A percentile compares a stretch with the other conserved stretches of the same genome.
Evolutionary conservation across 2,329 filamentous ascomycete genomes (phyloP).

Genomic region (Neopestalotiopsis rosae): DNA sequence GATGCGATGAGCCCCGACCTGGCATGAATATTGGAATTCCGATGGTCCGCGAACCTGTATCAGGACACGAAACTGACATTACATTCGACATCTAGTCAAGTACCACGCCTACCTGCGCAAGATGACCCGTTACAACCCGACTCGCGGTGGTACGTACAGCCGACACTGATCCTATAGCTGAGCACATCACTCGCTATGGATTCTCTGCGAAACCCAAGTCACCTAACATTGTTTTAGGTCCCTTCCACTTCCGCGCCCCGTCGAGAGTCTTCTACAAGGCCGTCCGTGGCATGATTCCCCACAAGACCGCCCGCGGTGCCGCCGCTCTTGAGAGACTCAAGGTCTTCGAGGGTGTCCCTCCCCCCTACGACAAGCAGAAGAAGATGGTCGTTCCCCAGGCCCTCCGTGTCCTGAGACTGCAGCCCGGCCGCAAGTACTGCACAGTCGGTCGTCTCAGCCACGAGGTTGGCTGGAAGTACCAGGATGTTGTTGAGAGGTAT

Average conservation of each 20-base stretch:
- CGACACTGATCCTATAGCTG: constrained; percentile 17
- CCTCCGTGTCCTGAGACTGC: constrained; percentile 92
- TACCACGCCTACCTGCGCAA: constrained; percentile 99
- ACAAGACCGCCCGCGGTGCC: constrained; percentile 98
- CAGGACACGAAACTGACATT: constrained; percentile 40
- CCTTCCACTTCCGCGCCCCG: constrained; percentile 99
- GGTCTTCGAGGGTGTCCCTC: constrained; percentile 99
- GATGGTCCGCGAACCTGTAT: background rate
- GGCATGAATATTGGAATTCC: constrained; percentile 2
- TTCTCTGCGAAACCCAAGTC: background rate
- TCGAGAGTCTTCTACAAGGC: constrained; percentile 99
- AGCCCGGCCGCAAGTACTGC: constrained; percentile 99
- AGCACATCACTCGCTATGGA: background rate
- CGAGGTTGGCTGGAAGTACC: constrained; percentile 99
- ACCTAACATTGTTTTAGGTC: constrained; percentile 64
- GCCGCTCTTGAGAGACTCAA: constrained; percentile 98
- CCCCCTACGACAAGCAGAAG: constrained; percentile 99
- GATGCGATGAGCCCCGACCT: background rate
- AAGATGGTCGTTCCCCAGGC: constrained; percentile 99
- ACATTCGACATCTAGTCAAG: constrained; percentile 80
- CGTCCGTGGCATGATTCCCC: constrained; percentile 99
- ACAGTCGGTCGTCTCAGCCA: constrained; percentile 96
- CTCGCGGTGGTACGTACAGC: constrained; percentile 81
- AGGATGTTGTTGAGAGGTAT: constrained; percentile 97
- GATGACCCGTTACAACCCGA: constrained; percentile 99